Evolutionary conservation across 2,329 filamentous ascomycete species (phyloP).

Genomic region (Trichoderma koningii): DNA sequence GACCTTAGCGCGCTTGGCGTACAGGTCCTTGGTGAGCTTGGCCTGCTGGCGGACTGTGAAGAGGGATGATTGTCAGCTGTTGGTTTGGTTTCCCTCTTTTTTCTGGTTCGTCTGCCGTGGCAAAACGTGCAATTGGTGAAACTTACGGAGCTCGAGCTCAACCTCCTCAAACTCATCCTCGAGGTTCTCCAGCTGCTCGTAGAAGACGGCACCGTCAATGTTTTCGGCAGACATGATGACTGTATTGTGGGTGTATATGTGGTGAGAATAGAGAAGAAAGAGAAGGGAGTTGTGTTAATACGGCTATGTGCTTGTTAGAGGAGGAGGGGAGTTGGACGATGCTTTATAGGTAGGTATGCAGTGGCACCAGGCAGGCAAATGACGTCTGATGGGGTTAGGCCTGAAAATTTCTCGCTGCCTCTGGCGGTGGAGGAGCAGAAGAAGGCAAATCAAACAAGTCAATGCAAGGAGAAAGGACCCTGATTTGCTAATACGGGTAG

Average conservation of each 20-base stretch:
- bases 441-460: conserved; percentile 2
- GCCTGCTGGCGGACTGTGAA: conserved; percentile 70
- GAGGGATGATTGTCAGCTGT: not conserved
- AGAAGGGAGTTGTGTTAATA: not conserved
- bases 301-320: not conserved
- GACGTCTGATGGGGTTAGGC: conserved; percentile 12
- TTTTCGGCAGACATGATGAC: conserved; percentile 42
- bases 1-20: conserved; percentile 71
- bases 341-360: conserved; percentile 17
- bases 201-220: conserved; percentile 54
- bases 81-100: not conserved
- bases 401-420: conserved; percentile 17
- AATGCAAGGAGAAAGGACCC: not conserved
- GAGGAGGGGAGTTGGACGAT: conserved; percentile 1
- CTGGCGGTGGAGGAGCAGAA: conserved; percentile 3
- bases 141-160: conserved; percentile 80
- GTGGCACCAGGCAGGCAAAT: conserved; percentile 10
- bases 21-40: conserved; percentile 68
- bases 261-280: not conserved
- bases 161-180: conserved; percentile 83
- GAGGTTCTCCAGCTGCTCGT: conserved; percentile 76
- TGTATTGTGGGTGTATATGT: conserved; percentile 24
- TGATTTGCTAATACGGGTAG: not conserved
- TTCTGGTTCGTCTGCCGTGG: not conserved
- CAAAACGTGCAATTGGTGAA: conserved; percentile 32